Conservation (phyloP, 176 grass and related monocot genomes). For the Oryza meyeriana region DNA sequence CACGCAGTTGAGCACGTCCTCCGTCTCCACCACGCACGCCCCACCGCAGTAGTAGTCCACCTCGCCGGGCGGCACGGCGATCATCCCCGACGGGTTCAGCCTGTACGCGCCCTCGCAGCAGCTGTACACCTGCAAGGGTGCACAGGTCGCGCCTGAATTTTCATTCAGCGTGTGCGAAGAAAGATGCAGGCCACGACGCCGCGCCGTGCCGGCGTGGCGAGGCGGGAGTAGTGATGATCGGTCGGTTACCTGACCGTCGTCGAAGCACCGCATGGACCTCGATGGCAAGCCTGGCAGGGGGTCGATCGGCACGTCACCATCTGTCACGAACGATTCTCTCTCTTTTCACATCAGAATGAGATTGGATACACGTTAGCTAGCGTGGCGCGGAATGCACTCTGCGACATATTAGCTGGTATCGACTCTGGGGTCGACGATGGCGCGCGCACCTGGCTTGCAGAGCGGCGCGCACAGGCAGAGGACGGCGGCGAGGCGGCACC, state of each 20-base stretch:
- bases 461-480: constrained; percentile 26
- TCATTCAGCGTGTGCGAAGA: neutral
- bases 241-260: constrained; percentile 36
- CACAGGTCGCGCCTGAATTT: neutral
- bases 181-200: neutral
- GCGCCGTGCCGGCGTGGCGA: no score
- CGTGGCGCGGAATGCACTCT: neutral
- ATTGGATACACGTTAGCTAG: neutral
- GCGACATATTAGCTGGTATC: neutral
- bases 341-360: neutral
- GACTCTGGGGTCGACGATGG: neutral
- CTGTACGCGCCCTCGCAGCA: constrained; percentile 50
- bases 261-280: constrained; percentile 59
- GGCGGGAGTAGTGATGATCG: no score
- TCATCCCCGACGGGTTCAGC: constrained; percentile 39
- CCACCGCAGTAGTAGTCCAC: constrained; percentile 63
- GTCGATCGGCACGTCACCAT: neutral
- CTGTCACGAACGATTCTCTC: neutral
- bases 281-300: neutral
- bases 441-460: constrained; percentile 28
- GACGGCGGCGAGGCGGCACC: constrained; percentile 12
- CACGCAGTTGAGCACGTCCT: constrained; percentile 64
- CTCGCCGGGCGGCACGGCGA: constrained; percentile 28
- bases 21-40: constrained; percentile 62
- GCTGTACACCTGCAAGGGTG: constrained; percentile 44